Conservation (phyloP, 495 filamentous ascomycete species). For the Penicillium cosmopolitanum region DNA sequence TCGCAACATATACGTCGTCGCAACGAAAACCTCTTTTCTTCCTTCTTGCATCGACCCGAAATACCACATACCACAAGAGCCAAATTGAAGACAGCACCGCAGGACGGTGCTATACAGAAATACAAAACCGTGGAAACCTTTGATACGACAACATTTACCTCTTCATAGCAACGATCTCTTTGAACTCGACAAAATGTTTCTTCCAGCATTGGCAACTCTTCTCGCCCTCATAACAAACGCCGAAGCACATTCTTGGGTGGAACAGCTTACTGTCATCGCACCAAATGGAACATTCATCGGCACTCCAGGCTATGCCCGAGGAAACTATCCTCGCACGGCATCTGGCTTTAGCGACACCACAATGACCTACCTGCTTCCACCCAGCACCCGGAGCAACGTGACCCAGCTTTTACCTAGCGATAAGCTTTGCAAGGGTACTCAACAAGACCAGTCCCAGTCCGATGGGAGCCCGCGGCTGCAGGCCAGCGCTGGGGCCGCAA, state of each 20-base stretch:
- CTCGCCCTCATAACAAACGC: conserved; percentile 42
- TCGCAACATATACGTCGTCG: background rate
- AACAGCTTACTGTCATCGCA: conserved; percentile 69
- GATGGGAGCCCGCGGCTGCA: conserved; percentile 62
- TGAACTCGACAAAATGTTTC: conserved; percentile 16
- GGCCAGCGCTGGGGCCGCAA: conserved; percentile 65
- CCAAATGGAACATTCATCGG: conserved; percentile 76
- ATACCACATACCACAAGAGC: background rate
- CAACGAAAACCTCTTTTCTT: background rate
- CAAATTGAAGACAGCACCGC: conserved; percentile 11
- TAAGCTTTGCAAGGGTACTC: conserved; percentile 58
- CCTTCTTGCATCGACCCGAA: background rate
- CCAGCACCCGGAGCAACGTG: conserved; percentile 35
- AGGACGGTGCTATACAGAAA: conserved; percentile 11
- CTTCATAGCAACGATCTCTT: background rate
- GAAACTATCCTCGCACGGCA: conserved; percentile 55
- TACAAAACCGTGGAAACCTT: background rate
- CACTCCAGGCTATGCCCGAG: conserved; percentile 66
- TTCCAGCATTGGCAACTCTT: conserved; percentile 20
- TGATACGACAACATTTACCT: background rate
- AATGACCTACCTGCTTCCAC: conserved; percentile 60
- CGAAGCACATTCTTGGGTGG: conserved; percentile 77
- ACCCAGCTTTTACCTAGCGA: conserved; percentile 33
- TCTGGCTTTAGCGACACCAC: conserved; percentile 52
- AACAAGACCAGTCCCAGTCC: conserved; percentile 57